phyloP scores from a whole-genome alignment of 2,329 filamentous ascomycete genomes.

The Penicillium concentricum region DNA sequence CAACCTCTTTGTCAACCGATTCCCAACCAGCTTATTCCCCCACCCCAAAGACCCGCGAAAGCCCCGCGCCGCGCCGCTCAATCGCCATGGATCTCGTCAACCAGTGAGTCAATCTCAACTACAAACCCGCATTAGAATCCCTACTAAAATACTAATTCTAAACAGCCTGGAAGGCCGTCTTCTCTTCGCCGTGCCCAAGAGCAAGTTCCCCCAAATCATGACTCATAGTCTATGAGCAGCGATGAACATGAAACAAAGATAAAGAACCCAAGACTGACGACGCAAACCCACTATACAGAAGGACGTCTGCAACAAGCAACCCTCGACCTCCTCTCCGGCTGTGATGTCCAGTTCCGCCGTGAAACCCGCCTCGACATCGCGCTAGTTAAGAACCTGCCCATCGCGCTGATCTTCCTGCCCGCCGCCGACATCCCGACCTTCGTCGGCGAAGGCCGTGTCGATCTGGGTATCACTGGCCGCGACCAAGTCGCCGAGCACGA shows the following conservation, averaged over 20 bases:
- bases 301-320: conserved; percentile 85
- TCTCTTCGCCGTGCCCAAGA: conserved; percentile 97
- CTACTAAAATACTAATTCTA: conserved; percentile 28
- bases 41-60: not conserved
- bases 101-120: conserved; percentile 48
- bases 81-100: conserved; percentile 61
- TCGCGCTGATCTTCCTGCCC: conserved; percentile 94
- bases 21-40: not conserved
- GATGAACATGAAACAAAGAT: conserved; percentile 3
- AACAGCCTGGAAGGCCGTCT: conserved; percentile 84
- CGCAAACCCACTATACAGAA: conserved; percentile 57
- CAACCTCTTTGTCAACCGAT: not conserved
- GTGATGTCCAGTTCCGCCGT: conserved; percentile 93
- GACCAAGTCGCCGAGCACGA: conserved; percentile 94
- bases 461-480: conserved; percentile 89
- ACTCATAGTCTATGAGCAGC: conserved; percentile 17
- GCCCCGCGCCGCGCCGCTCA: conserved; percentile 25
- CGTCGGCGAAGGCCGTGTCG: conserved; percentile 89
- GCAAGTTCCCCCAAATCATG: conserved; percentile 55
- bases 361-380: conserved; percentile 96
- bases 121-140: not conserved
- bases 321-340: conserved; percentile 86
- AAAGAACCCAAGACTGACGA: conserved; percentile 12
- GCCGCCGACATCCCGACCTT: conserved; percentile 97
- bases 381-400: conserved; percentile 92